These are phyloP conservation scores for Endoconidiophora laricicola DNA, from an alignment of 2,329 filamentous ascomycete genomes.

Conservation along the genomic window DNA sequence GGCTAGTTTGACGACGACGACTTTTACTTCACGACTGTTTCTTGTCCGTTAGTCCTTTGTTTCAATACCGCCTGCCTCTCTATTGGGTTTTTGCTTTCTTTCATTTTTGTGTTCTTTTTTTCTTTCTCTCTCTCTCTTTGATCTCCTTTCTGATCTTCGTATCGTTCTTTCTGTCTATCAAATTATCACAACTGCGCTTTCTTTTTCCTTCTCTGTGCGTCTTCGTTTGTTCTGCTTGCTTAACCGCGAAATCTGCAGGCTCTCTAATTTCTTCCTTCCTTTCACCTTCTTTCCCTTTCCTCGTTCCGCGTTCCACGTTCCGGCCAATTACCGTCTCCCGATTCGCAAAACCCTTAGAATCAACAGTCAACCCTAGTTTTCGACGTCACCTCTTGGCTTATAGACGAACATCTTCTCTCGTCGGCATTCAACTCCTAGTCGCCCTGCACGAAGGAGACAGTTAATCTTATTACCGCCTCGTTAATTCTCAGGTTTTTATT, in stretches of 20 bases:
- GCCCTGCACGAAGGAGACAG: neutral
- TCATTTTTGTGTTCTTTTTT: neutral
- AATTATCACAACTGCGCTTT: neutral
- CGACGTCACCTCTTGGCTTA: no score
- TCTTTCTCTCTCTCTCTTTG: neutral
- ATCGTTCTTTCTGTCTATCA: neutral
- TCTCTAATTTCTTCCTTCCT: no score
- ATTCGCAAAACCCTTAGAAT: no score
- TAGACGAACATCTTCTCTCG: no score
- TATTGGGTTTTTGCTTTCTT: neutral
- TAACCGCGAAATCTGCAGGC: neutral
- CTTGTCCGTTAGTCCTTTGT: neutral
- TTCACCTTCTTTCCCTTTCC: neutral
- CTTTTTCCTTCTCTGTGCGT: neutral
- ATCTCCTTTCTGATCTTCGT: neutral
- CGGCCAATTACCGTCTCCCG: constrained; percentile 7
- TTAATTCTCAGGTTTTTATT: neutral
- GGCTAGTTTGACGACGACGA: no score
- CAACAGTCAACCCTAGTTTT: no score
- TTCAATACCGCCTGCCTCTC: neutral
- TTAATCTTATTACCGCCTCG: neutral
- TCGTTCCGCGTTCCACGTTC: constrained; percentile 1
- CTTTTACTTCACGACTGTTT: no score
- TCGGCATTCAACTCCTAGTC: neutral
- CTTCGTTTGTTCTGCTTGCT: neutral